These are phyloP conservation scores for Pseudisothecium myosuroides DNA, from an alignment of 225 moss, liverwort and hornwort genomes.

Conservation along the genomic window DNA sequence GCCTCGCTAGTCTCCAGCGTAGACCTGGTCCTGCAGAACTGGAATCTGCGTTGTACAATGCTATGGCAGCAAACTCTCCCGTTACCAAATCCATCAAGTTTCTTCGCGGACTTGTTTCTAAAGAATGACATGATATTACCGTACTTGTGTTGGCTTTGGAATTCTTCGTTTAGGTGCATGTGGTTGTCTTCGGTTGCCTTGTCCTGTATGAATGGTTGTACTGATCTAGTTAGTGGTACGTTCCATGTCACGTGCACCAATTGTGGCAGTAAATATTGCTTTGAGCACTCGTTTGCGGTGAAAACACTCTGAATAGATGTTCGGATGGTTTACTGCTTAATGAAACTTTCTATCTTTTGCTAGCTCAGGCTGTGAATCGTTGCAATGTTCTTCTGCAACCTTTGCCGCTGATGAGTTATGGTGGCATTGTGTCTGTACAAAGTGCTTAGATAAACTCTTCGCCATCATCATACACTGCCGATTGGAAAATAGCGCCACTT, in stretches of 20 bases:
- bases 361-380: neutral
- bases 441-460: neutral
- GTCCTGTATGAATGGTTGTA: neutral
- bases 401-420: neutral
- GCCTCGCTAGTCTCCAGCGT: slow-evolving; percentile 50
- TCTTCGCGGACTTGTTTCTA: slow-evolving; percentile 60
- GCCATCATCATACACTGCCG: neutral
- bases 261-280: neutral
- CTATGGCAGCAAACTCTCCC: slow-evolving; percentile 86
- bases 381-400: neutral
- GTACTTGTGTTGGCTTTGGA: neutral
- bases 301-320: neutral
- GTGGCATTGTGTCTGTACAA: neutral
- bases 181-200: neutral
- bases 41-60: slow-evolving; percentile 78
- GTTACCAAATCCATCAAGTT: slow-evolving; percentile 85
- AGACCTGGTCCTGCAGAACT: slow-evolving; percentile 71
- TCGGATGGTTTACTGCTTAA: neutral
- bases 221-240: neutral
- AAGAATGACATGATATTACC: slow-evolving; percentile 15
- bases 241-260: neutral
- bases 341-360: neutral
- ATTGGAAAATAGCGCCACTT: neutral
- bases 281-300: neutral
- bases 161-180: neutral